phyloP scores from a whole-genome alignment of 805 yeast species.

The Ogataea corticis region DNA sequence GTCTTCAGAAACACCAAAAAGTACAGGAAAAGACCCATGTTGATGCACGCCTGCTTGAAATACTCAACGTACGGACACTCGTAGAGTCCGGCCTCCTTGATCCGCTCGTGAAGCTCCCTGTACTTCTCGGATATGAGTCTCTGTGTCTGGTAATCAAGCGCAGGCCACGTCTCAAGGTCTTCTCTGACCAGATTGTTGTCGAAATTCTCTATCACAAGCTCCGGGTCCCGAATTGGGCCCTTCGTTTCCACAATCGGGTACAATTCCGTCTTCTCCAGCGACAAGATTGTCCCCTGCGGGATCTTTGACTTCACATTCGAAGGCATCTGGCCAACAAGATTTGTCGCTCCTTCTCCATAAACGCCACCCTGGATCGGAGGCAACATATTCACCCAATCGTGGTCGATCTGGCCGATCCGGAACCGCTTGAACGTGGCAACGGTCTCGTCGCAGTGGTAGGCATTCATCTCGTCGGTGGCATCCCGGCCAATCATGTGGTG shows the following conservation, averaged over 20 bases:
- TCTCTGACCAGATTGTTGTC: conserved; percentile 54
- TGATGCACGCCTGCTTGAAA: conserved; percentile 65
- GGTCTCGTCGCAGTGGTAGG: conserved; percentile 71
- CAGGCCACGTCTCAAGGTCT: conserved; percentile 62
- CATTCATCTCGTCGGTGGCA: conserved; percentile 88
- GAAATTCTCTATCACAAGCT: conserved; percentile 50
- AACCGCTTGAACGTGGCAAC: conserved; percentile 50
- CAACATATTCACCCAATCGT: conserved; percentile 68
- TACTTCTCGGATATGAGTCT: conserved; percentile 54
- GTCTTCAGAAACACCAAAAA: conserved; percentile 50
- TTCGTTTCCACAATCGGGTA: conserved; percentile 34
- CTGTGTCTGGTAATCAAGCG: conserved; percentile 70
- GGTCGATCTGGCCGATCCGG: conserved; percentile 64
- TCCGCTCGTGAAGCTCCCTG: conserved; percentile 54
- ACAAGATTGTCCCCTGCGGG: conserved; percentile 47
- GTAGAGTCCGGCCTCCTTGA: conserved; percentile 62
- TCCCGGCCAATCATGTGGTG: conserved; percentile 85
- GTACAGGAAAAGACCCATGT: conserved; percentile 50
- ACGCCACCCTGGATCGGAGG: conserved; percentile 90
- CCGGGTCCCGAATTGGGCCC: conserved; percentile 53
- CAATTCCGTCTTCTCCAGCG: conserved; percentile 36
- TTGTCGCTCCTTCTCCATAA: conserved; percentile 26
- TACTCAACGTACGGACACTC: conserved; percentile 75
- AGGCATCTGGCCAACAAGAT: conserved; percentile 42
- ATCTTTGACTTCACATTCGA: conserved; percentile 50